Percentiles rank a stretch among this genome's conserved stretches.
Evolutionary conservation across 306 rosid genomes (phyloP).

Genomic region (Rosa persica): DNA sequence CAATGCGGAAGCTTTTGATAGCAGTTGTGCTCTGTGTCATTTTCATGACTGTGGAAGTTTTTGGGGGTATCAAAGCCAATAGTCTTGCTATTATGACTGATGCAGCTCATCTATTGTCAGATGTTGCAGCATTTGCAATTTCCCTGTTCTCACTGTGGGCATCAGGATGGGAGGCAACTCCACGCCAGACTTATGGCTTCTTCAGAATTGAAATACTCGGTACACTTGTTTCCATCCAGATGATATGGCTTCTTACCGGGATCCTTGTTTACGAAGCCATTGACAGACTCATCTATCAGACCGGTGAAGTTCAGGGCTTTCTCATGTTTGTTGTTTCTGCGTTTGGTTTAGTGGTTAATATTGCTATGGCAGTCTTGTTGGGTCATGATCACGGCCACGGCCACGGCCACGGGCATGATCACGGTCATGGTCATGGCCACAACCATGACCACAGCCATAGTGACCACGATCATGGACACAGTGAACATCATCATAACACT

Average conservation of each 20-base stretch:
- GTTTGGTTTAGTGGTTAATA: slow-evolving; percentile 52
- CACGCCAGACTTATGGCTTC: slow-evolving; percentile 66
- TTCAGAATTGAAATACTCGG: slow-evolving; percentile 60
- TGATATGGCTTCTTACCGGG: slow-evolving; percentile 74
- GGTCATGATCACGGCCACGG: slow-evolving; percentile 49
- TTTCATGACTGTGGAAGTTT: slow-evolving; percentile 60
- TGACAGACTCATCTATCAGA: slow-evolving; percentile 38
- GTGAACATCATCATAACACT: slow-evolving; percentile 32
- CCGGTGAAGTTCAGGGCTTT: slow-evolving; percentile 55
- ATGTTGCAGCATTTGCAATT: slow-evolving; percentile 68
- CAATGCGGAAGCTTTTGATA: slow-evolving; percentile 54
- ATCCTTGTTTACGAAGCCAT: slow-evolving; percentile 63
- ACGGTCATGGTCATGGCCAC: slow-evolving; percentile 4
- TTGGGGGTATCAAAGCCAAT: slow-evolving; percentile 59
- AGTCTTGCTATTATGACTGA: slow-evolving; percentile 72
- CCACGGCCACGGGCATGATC: slow-evolving; percentile 37
- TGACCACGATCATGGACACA: slow-evolving; percentile 28
- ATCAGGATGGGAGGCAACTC: slow-evolving; percentile 65
- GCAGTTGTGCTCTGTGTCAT: slow-evolving; percentile 49
- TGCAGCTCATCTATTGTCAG: slow-evolving; percentile 61
- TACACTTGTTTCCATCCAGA: slow-evolving; percentile 63
- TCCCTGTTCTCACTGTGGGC: slow-evolving; percentile 63
- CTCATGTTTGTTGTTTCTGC: slow-evolving; percentile 61
- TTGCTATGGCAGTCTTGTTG: slow-evolving; percentile 54
- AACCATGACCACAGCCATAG: neutral